These are phyloP conservation scores for Myriosclerotinia duriaeana DNA, from an alignment of 2,329 filamentous ascomycete genomes.

Conservation along the genomic window DNA sequence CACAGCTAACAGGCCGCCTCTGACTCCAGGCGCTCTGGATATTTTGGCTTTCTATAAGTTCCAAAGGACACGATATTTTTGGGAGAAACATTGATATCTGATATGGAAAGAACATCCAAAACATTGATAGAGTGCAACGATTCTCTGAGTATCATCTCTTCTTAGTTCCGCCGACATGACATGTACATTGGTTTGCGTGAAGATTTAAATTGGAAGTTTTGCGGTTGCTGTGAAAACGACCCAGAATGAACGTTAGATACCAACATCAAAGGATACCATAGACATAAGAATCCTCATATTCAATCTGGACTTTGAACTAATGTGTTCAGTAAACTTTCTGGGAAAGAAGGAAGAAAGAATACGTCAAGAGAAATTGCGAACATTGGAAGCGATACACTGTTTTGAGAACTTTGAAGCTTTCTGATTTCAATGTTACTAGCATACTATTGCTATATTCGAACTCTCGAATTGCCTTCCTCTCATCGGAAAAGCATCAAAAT, in stretches of 20 bases:
- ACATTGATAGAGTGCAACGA: background rate
- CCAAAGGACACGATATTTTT: background rate
- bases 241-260: background rate
- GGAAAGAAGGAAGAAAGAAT: background rate
- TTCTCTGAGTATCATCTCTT: background rate
- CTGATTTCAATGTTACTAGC: background rate
- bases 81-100: background rate
- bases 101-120: background rate
- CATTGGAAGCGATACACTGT: background rate
- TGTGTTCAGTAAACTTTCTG: background rate
- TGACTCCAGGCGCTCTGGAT: no score
- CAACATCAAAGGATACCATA: background rate
- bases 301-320: background rate
- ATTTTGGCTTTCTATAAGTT: no score
- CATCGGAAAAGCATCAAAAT: background rate
- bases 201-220: background rate
- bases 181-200: background rate
- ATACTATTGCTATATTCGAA: background rate
- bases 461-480: background rate
- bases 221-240: background rate
- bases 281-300: background rate
- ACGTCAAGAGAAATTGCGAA: background rate
- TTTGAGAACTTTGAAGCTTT: no score
- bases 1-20: no score
- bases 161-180: no score